A percentile compares a stretch with the other conserved stretches of the same genome.
These are phyloP conservation scores for Phytophthora meadii DNA, from an alignment of 352 stramenopile species.

Conservation along the genomic window DNA sequence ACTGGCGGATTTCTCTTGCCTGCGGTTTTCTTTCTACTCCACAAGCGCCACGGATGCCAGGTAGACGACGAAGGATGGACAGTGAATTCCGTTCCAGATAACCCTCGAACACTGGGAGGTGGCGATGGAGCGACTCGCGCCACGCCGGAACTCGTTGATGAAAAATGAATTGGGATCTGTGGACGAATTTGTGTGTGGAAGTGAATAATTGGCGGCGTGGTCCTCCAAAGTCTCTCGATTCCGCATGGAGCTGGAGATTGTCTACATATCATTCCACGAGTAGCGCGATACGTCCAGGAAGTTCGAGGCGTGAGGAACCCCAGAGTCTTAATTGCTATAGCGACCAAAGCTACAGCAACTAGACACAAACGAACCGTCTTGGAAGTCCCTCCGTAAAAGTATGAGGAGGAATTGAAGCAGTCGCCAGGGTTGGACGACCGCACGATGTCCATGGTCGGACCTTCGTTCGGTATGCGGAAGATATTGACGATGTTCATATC, in stretches of 20 bases:
- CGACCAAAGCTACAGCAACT: constrained; percentile 3
- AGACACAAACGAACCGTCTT: constrained; percentile 25
- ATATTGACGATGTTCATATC: constrained; percentile 25
- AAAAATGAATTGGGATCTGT: not conserved
- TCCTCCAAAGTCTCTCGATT: constrained; percentile 30
- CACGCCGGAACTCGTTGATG: not conserved
- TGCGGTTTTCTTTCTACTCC: constrained; percentile 1
- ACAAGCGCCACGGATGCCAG: constrained; percentile 10
- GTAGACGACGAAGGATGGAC: not conserved
- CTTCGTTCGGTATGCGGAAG: constrained; percentile 17
- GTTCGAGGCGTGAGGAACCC: constrained; percentile 14
- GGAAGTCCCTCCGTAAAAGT: constrained; percentile 16
- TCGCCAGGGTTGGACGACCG: constrained; percentile 8
- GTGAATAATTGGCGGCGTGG: constrained; percentile 23
- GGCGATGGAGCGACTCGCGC: constrained; percentile 15
- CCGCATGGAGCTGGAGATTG: constrained; percentile 19
- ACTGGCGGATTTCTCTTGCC: not conserved
- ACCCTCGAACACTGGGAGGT: not conserved
- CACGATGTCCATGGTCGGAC: constrained; percentile 23
- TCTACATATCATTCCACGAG: constrained; percentile 16
- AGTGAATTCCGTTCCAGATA: not conserved
- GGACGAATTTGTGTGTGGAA: constrained; percentile 15
- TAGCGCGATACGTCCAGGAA: constrained; percentile 4
- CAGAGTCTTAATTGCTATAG: constrained; percentile 6
- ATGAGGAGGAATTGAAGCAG: constrained; percentile 33